Conservation (phyloP, 148 eudicot species). For the Limonium bicolor region DNA sequence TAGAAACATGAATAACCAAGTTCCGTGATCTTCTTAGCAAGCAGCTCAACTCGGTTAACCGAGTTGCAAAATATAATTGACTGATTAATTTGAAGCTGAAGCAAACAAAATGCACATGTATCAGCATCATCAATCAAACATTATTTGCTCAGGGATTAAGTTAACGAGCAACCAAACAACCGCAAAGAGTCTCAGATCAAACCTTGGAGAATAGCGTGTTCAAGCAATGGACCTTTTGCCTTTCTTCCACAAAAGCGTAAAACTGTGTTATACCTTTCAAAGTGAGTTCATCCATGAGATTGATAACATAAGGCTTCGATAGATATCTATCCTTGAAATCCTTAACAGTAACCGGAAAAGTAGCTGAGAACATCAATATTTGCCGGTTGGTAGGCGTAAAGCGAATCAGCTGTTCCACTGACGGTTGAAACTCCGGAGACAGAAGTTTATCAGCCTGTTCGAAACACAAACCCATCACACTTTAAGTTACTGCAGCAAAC, state of each 20-base stretch:
- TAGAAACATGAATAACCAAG: constrained; percentile 88
- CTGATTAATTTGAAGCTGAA: constrained; percentile 94
- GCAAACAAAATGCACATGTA: constrained; percentile 1
- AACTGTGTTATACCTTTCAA: constrained; percentile 74
- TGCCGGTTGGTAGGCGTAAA: constrained; percentile 62
- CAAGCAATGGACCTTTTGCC: constrained; percentile 81
- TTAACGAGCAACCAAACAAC: neutral
- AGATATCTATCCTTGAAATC: constrained; percentile 67
- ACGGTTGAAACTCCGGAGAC: constrained; percentile 86
- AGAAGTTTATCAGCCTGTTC: constrained; percentile 93
- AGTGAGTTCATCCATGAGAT: constrained; percentile 93
- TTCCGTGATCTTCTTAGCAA: constrained; percentile 85
- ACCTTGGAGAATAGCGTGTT: constrained; percentile 93
- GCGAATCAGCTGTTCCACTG: constrained; percentile 55
- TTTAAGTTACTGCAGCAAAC: too few species aligned
- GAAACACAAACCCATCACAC: constrained; percentile 2
- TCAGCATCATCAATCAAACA: neutral
- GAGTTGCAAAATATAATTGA: constrained; percentile 93
- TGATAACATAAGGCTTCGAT: constrained; percentile 58
- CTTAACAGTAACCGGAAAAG: constrained; percentile 87
- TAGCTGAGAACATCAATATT: constrained; percentile 84
- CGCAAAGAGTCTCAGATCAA: constrained; percentile 9
- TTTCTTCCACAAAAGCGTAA: constrained; percentile 90
- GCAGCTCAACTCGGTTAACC: constrained; percentile 80
- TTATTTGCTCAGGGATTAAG: neutral